A percentile compares a stretch with the other conserved stretches of the same genome.
Conservation (phyloP, 805 yeast genomes). For the Yamadazyma kitorensis region DNA sequence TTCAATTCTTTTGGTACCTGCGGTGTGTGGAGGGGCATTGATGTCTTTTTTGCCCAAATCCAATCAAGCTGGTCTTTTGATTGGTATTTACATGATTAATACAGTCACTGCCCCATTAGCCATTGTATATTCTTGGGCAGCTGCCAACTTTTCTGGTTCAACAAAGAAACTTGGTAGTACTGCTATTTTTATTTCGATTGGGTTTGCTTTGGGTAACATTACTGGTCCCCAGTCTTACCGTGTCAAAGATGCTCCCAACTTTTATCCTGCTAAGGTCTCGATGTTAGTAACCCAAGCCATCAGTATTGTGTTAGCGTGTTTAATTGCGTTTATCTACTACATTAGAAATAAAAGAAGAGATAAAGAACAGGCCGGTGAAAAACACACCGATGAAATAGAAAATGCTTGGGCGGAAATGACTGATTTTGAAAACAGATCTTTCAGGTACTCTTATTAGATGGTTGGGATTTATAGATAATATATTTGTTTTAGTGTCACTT, state of each 20-base stretch:
- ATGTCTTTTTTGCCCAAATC: conserved; percentile 18
- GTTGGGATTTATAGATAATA: conserved; percentile 1
- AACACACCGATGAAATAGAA: conserved; percentile 11
- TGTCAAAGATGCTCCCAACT: conserved; percentile 23
- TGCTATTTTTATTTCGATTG: conserved; percentile 22
- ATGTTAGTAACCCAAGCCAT: conserved; percentile 18
- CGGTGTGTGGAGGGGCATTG: conserved; percentile 20
- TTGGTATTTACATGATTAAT: conserved; percentile 21
- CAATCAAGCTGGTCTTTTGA: conserved; percentile 24
- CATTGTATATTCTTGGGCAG: conserved; percentile 14
- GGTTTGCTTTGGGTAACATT: conserved; percentile 28
- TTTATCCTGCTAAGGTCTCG: conserved; percentile 20
- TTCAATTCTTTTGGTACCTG: conserved; percentile 17
- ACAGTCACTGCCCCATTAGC: conserved; percentile 15
- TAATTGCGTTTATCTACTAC: conserved; percentile 23
- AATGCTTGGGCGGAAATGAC: conserved; percentile 45
- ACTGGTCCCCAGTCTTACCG: conserved; percentile 27
- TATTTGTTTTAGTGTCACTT: too few relatives aligned
- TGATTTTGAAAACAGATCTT: conserved; percentile 38
- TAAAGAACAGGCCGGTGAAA: conserved; percentile 1
- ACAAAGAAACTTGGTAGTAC: conserved; percentile 26
- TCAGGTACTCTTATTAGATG: conserved; percentile 33
- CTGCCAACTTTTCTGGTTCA: conserved; percentile 23
- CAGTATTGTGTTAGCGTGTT: conserved; percentile 34
- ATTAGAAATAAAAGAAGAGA: conserved; percentile 39